Percentiles rank a stretch among this genome's conserved stretches.
These are phyloP conservation scores for Thalassiosira allenii DNA, from an alignment of 352 stramenopile species.

Conservation along the genomic window DNA sequence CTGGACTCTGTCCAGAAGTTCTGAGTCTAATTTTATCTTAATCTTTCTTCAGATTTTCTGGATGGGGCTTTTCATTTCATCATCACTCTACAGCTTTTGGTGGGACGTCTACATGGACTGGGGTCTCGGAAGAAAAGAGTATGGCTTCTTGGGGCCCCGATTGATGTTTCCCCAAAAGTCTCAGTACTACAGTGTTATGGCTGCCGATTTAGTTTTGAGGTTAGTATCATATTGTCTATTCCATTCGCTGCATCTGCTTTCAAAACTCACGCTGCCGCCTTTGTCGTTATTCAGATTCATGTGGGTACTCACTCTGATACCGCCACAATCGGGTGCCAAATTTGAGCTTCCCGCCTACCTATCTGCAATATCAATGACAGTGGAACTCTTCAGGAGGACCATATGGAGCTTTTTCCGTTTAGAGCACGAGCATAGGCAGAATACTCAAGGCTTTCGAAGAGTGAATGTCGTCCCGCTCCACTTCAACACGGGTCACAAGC, in stretches of 20 bases:
- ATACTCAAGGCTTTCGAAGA: slow-evolving; percentile 77
- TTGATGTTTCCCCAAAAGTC: slow-evolving; percentile 84
- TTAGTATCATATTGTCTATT: too few species aligned
- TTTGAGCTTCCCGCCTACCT: slow-evolving; percentile 87
- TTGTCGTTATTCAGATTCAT: too few species aligned
- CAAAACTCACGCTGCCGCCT: too few species aligned
- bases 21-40: slow-evolving; percentile 2
- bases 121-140: slow-evolving; percentile 86
- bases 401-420: slow-evolving; percentile 94
- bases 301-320: slow-evolving; percentile 91
- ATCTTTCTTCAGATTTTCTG: slow-evolving; percentile 83
- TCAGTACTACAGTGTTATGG: slow-evolving; percentile 93
- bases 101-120: slow-evolving; percentile 99
- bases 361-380: slow-evolving; percentile 87
- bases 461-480: slow-evolving; percentile 86
- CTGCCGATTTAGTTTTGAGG: slow-evolving; percentile 91
- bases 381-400: slow-evolving; percentile 91
- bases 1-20: background rate
- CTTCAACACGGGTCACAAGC: slow-evolving; percentile 85
- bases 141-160: slow-evolving; percentile 77
- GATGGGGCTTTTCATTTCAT: slow-evolving; percentile 88
- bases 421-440: slow-evolving; percentile 89
- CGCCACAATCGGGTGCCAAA: slow-evolving; percentile 73
- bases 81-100: slow-evolving; percentile 95
- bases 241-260: too few species aligned